Conservation (phyloP, 495 filamentous ascomycete genomes). For the Rhypophila decipiens region DNA sequence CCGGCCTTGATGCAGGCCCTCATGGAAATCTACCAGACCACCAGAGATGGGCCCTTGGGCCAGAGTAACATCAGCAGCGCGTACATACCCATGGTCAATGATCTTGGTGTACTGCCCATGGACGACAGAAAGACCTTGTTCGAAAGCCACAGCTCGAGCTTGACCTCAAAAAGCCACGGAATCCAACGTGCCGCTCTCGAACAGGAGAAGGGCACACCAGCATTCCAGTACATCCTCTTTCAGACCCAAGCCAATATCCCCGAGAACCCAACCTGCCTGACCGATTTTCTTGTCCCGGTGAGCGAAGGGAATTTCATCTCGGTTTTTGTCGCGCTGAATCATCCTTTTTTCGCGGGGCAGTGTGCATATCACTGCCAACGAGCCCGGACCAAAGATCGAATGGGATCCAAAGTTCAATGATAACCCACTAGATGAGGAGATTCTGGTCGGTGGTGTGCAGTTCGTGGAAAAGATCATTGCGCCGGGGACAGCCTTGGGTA, state of each 20-base stretch:
- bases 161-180: background rate
- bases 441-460: constrained; percentile 39
- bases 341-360: constrained; percentile 53
- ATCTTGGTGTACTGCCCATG: constrained; percentile 21
- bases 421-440: constrained; percentile 44
- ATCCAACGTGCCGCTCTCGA: constrained; percentile 26
- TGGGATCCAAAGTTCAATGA: constrained; percentile 52
- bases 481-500: constrained; percentile 29
- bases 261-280: constrained; percentile 24
- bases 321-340: constrained; percentile 33
- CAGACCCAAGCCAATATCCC: constrained; percentile 30
- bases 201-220: constrained; percentile 18
- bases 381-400: constrained; percentile 27
- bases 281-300: constrained; percentile 25
- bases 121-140: constrained; percentile 24
- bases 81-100: constrained; percentile 36
- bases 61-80: constrained; percentile 35
- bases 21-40: constrained; percentile 30
- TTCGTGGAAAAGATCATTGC: constrained; percentile 40
- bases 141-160: constrained; percentile 12
- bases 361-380: constrained; percentile 45
- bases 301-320: constrained; percentile 35
- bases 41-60: constrained; percentile 28
- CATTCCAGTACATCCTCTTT: constrained; percentile 35
- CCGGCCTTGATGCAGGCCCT: constrained; percentile 28